Conservation (phyloP, 257 asterid species). For the Nicotiana undulata region DNA sequence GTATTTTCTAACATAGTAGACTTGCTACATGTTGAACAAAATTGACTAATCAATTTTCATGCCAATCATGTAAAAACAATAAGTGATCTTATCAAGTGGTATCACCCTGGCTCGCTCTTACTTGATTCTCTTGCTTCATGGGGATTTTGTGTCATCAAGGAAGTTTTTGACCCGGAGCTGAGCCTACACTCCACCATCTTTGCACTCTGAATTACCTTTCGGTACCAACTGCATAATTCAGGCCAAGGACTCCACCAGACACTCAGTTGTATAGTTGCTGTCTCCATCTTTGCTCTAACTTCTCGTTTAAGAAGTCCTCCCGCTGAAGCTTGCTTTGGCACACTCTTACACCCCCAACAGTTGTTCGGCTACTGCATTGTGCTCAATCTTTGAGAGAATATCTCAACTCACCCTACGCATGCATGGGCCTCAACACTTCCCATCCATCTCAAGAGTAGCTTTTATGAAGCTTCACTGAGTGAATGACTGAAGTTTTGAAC, state of each 20-base stretch:
- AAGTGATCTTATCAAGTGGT: not conserved
- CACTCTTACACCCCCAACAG: not conserved
- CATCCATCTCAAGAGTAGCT: not conserved
- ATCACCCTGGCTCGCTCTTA: not conserved
- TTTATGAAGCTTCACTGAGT: too few species aligned
- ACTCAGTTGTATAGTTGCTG: not conserved
- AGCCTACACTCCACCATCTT: too few species aligned
- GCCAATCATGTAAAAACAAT: not conserved
- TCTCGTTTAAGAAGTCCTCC: not conserved
- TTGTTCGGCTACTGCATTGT: not conserved
- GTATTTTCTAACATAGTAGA: not conserved
- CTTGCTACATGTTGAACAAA: not conserved
- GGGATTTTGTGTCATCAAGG: not conserved
- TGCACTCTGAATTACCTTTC: not conserved
- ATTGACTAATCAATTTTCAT: not conserved
- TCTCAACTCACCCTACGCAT: not conserved
- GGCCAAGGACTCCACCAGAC: not conserved
- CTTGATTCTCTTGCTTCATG: not conserved
- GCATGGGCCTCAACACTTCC: not conserved
- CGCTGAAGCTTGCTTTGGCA: not conserved
- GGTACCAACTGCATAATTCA: not conserved
- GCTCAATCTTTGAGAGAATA: not conserved
- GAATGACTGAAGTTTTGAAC: too few species aligned
- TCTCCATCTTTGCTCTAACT: not conserved
- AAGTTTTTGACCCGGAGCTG: not conserved